Evolutionary conservation across 768 basidiomycete genomes (phyloP), one percentile per base, ranked within the genome.

Genomic region (Nidularia sp.): DNA sequence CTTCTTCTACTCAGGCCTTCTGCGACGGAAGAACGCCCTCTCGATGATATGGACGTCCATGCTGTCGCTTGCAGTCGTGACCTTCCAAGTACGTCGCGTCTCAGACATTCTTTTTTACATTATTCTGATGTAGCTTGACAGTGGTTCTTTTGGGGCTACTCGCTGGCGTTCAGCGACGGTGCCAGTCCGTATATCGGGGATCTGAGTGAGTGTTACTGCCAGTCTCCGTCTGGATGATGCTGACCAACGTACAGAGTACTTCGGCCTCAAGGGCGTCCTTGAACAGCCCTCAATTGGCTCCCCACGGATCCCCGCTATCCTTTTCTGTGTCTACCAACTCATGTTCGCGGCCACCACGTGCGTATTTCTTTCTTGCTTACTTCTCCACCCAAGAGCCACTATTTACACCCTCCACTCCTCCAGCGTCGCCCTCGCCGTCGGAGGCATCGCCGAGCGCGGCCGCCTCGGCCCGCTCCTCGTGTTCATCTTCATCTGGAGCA

Each of bases 121-220:
- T 6, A 5, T 31, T 44, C n/a, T 39, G 58, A 58, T 15, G 62
- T 25, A 25, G 25, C 25, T 3, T 25, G 3, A 22, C 36, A 93
- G 87, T 95, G 93, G 93, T 94, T 93, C 76, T 94, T 96, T 78
- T 97, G 95, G 95, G 95, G 95, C 2, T 98, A 80, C 72, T 94
- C 93, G 1, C 75, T 98, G 22, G 82, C 95, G 0, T 98, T 98
- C 73, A 88, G 86, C 54, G 89, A 92, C 10, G 82, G 78, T 0
- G 91, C 77, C 4, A 74, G 70, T 55, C 56, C 60, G n/a, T 98
- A 78, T 67, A 96, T 99, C 55, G 96, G 96, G 7, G 73, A 96
- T 59, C 78, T 99, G 34, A 76, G 89, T 87, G 55, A 48, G 85
- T 72, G 29, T 31, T n/a, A 45, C 36, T 42, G 29, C 18, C 35